Evolutionary conservation across 352 stramenopile genomes (phyloP), one percentile per base, ranked within the genome.

Genomic region (Globisporangium recalcitrans): DNA sequence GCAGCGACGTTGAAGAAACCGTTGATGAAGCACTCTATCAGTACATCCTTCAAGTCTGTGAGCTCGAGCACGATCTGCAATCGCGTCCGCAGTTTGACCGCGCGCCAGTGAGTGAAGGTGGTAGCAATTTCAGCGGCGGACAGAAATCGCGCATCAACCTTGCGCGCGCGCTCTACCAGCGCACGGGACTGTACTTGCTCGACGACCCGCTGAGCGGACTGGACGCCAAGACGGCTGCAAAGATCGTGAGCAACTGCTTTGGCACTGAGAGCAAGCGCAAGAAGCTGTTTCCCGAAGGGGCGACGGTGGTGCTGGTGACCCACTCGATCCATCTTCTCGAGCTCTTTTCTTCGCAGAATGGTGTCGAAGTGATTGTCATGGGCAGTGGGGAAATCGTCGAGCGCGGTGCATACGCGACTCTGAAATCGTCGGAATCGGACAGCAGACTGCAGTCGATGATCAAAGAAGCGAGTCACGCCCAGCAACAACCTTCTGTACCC

Each of bases 131-230:
- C 29, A 96, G 85, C 58, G 90, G 90, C 8, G 90, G 90, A 0
- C 90, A 97, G 60, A 77, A 76, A 7, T 64, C 88, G 22, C 72
- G 90, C 59, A 81, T 97, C 52, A 90, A 81, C n/a, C 74, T 97
- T 1, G 90, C 90, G 9, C 85, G 90, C 7, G 86, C 84, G 24
- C 62, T 96, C 21, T 96, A 95, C 38, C 75, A 90, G 46, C 68
- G 67, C 60, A 66, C 78, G 21, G 58, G 42, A 9, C 58, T 97
- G 13, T 94, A 94, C 34, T 60, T 97, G n/a, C 59, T 97, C n/a
- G 88, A 97, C 54, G 90, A 97, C 55, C 85, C 87, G 2, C 72
- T 97, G 9, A 94, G 81, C 24, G 85, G 84, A 1, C 66, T 97
- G 5, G 90, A 97, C 52, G 59, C 68, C 2, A 74, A 65, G 13